These are phyloP conservation scores for Pythium rishiriense DNA, from an alignment of 352 stramenopile genomes.

Conservation along the genomic window DNA sequence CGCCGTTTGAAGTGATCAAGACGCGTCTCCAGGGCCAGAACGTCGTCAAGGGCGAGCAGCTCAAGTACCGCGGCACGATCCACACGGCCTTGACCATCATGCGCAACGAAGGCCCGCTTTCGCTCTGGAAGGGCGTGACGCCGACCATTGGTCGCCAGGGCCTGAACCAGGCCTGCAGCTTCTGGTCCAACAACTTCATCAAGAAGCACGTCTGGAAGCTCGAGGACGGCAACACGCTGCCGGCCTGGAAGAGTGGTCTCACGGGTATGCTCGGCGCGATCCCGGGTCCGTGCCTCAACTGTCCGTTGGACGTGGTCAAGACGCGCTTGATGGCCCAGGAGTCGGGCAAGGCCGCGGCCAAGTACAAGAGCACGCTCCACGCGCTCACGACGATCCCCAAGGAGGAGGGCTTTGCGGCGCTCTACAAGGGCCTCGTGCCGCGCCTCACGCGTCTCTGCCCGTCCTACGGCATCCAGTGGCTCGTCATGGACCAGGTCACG, in stretches of 20 bases:
- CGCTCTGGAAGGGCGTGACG: constrained; percentile 95
- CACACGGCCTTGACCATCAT: constrained; percentile 93
- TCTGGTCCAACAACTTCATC: constrained; percentile 96
- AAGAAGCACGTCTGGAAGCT: constrained; percentile 87
- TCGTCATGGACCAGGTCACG: constrained; percentile 85
- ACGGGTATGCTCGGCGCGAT: constrained; percentile 91
- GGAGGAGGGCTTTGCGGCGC: constrained; percentile 92
- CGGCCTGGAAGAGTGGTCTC: constrained; percentile 94
- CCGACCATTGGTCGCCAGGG: constrained; percentile 97
- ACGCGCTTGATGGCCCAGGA: constrained; percentile 94
- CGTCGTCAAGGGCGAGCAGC: constrained; percentile 72
- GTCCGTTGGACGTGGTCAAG: constrained; percentile 96
- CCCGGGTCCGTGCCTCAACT: constrained; percentile 88
- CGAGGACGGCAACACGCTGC: constrained; percentile 85
- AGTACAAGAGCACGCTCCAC: constrained; percentile 95
- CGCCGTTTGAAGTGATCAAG: constrained; percentile 98
- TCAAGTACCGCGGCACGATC: constrained; percentile 88
- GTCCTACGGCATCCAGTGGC: constrained; percentile 87
- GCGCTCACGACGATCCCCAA: constrained; percentile 90
- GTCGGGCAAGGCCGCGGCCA: constrained; percentile 79
- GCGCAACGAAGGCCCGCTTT: constrained; percentile 91
- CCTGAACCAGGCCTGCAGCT: constrained; percentile 98
- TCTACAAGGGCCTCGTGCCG: constrained; percentile 98
- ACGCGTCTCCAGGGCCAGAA: constrained; percentile 95
- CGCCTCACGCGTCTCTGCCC: constrained; percentile 90